These are phyloP conservation scores for Corymbia calophylla DNA, from an alignment of 441 rosid species.

Conservation along the genomic window DNA sequence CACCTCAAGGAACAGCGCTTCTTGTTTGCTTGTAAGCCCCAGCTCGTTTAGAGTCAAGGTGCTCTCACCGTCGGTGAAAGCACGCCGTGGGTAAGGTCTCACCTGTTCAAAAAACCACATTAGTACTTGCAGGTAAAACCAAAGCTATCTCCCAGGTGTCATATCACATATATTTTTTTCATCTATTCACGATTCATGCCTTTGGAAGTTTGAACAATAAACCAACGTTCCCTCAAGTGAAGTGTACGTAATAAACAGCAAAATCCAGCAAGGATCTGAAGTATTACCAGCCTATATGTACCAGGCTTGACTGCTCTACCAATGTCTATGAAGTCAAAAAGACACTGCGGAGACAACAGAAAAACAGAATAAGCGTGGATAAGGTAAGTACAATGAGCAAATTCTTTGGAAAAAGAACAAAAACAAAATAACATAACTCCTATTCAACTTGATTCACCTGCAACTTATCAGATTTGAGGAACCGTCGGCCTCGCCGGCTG, in stretches of 20 bases:
- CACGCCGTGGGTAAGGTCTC: constrained; percentile 94
- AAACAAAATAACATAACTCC: background rate
- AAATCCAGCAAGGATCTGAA: background rate
- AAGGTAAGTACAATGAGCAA: background rate
- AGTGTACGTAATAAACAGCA: background rate
- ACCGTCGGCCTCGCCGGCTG: constrained; percentile 80
- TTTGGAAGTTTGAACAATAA: background rate
- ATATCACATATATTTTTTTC: background rate
- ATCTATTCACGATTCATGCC: background rate
- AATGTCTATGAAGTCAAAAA: constrained; percentile 86
- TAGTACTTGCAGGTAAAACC: background rate
- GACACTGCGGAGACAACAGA: constrained; percentile 46
- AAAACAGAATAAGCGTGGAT: background rate
- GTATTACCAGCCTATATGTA: constrained; percentile 74
- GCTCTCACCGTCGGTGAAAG: constrained; percentile 73
- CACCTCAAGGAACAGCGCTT: constrained; percentile 89
- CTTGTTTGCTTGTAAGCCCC: constrained; percentile 90
- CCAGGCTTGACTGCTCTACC: constrained; percentile 85
- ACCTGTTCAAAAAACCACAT: constrained; percentile 45
- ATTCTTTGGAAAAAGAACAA: background rate
- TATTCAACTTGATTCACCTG: constrained; percentile 36
- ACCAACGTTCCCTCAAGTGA: background rate
- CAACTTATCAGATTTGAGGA: constrained; percentile 70
- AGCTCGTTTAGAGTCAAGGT: constrained; percentile 62
- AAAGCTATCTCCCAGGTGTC: background rate